These are phyloP conservation scores for Fusarium sp. DNA, from an alignment of 2,329 filamentous ascomycete species.

Conservation along the genomic window DNA sequence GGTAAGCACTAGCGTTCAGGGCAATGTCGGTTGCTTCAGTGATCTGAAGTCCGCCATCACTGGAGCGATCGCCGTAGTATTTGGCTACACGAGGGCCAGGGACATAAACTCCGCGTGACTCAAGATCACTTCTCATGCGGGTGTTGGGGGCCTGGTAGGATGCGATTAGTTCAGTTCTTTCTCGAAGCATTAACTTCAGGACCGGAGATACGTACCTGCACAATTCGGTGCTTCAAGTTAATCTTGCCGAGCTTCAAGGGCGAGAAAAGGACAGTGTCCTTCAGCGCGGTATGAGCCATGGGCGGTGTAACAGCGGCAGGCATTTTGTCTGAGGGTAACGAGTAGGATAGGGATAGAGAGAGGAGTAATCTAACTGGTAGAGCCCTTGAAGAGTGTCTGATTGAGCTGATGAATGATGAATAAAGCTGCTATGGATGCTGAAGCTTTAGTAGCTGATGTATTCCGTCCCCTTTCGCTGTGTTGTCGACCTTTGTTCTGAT, in stretches of 20 bases:
- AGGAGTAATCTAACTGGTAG: too few species aligned
- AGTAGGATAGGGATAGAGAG: too few species aligned
- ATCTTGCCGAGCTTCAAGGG: constrained; percentile 50
- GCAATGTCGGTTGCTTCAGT: constrained; percentile 49
- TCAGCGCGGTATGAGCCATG: constrained; percentile 29
- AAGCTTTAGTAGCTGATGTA: constrained; percentile 11
- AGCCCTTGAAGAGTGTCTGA: background rate
- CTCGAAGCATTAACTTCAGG: accelerated
- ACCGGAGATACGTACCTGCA: constrained; percentile 41
- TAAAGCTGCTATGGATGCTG: background rate
- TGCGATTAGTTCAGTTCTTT: background rate
- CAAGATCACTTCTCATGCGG: constrained; percentile 36
- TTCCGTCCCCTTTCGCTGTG: background rate
- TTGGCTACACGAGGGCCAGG: constrained; percentile 44
- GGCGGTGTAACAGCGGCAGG: constrained; percentile 34
- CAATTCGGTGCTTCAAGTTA: constrained; percentile 51
- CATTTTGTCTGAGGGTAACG: constrained; percentile 32
- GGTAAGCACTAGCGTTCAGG: constrained; percentile 44
- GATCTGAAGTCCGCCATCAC: constrained; percentile 46
- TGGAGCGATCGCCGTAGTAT: constrained; percentile 49
- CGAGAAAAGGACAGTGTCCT: constrained; percentile 49
- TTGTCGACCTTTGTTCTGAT: background rate
- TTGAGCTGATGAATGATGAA: background rate
- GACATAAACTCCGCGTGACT: constrained; percentile 49
- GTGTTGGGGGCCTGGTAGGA: background rate